phyloP scores from a whole-genome alignment of 1,284 basidiomycete genomes.

The Leccinum cinnamomeum region DNA sequence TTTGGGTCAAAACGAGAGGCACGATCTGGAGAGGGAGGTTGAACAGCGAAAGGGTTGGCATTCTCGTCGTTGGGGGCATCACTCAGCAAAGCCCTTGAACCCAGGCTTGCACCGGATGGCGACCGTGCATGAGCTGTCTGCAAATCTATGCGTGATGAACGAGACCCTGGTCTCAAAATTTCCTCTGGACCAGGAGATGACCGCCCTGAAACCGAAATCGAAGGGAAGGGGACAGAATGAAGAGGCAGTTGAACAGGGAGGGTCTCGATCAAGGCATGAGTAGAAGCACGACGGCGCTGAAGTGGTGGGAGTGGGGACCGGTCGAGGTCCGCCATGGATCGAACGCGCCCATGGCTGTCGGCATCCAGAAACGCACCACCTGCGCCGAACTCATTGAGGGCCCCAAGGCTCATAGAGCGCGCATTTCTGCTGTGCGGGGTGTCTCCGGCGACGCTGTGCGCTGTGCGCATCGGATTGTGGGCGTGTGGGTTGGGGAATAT shows the following conservation, averaged over 20 bases:
- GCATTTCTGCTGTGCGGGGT: slow-evolving; percentile 37
- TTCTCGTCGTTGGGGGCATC: slow-evolving; percentile 28
- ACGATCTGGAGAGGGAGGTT: slow-evolving; percentile 36
- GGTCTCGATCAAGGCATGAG: slow-evolving; percentile 50
- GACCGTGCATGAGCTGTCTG: slow-evolving; percentile 40
- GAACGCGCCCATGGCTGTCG: slow-evolving; percentile 32
- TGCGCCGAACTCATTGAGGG: slow-evolving; percentile 52
- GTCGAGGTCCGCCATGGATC: slow-evolving; percentile 54
- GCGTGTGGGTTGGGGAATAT: slow-evolving; percentile 52
- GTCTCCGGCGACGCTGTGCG: slow-evolving; percentile 33
- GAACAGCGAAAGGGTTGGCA: slow-evolving; percentile 28
- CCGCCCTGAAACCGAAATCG: slow-evolving; percentile 46
- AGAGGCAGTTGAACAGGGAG: slow-evolving; percentile 43
- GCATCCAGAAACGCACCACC: slow-evolving; percentile 48
- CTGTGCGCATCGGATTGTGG: slow-evolving; percentile 24
- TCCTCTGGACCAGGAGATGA: slow-evolving; percentile 47
- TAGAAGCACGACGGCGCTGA: slow-evolving; percentile 48
- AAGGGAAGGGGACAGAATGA: slow-evolving; percentile 65
- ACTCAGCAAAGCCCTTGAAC: slow-evolving; percentile 44
- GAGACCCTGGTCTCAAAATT: slow-evolving; percentile 31
- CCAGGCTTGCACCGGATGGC: slow-evolving; percentile 51
- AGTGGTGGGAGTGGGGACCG: slow-evolving; percentile 40
- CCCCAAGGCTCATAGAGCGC: slow-evolving; percentile 65
- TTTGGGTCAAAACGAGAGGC: slow-evolving; percentile 44
- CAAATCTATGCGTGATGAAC: slow-evolving; percentile 34